Evolutionary conservation across 2,329 filamentous ascomycete genomes (phyloP).

Genomic region (Ceratocystis ficicola): DNA sequence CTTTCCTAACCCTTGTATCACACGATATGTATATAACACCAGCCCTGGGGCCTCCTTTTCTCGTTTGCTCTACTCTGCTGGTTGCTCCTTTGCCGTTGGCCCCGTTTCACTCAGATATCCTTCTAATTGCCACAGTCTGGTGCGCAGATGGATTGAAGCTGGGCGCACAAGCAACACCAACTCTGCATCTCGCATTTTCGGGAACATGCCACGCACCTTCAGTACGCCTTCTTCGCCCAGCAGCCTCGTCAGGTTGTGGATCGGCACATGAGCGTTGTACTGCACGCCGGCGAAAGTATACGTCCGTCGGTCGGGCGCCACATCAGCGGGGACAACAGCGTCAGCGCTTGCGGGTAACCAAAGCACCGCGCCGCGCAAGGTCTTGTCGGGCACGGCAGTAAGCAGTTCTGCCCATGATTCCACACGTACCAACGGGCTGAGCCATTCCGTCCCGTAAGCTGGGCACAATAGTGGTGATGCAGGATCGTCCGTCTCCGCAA

Average conservation of each 20-base stretch:
- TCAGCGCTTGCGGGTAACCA: slow-evolving; percentile 28
- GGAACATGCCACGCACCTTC: slow-evolving; percentile 31
- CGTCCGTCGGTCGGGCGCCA: slow-evolving; percentile 35
- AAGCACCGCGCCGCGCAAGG: slow-evolving; percentile 36
- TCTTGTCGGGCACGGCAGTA: slow-evolving; percentile 33
- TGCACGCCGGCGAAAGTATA: slow-evolving; percentile 31
- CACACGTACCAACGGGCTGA: slow-evolving; percentile 27
- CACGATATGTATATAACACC: neutral
- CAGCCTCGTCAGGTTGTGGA: slow-evolving; percentile 42
- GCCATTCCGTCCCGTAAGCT: neutral
- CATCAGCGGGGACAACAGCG: slow-evolving; percentile 22
- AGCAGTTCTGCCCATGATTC: slow-evolving; percentile 32
- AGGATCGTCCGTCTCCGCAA: slow-evolving; percentile 29
- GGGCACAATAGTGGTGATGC: neutral
- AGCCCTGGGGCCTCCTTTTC: neutral
- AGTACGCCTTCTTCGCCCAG: slow-evolving; percentile 38
- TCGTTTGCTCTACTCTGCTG: neutral
- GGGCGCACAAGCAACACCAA: slow-evolving; percentile 35
- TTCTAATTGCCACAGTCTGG: slow-evolving; percentile 47
- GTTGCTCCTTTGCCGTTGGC: neutral
- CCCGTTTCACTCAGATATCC: slow-evolving; percentile 33
- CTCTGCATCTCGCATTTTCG: slow-evolving; percentile 30
- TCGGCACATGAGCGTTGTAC: slow-evolving; percentile 33
- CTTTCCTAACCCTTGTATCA: neutral
- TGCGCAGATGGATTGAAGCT: slow-evolving; percentile 36